Evolutionary conservation across 2,329 filamentous ascomycete species (phyloP), one percentile per base, ranked within the genome.

Genomic region (Cytospora piceicola): DNA sequence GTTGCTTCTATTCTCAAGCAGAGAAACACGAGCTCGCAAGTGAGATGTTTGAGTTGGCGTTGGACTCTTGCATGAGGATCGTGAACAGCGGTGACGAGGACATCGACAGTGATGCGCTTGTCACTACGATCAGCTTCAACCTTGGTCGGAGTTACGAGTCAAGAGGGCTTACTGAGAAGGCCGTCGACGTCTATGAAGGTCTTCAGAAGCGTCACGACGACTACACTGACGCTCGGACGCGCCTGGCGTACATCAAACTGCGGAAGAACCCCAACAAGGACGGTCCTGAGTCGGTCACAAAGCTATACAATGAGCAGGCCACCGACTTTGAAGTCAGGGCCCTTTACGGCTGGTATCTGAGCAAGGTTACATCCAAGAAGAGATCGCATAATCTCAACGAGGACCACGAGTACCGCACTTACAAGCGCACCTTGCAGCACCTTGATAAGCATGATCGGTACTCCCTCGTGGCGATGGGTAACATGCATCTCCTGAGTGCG

Each of bases 371-470:
- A 71, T 90, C 91, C 15, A 93, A 94, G 77, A 97, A 95, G 79
- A 87, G 90, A 65, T 88, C 89, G 4, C 81, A 86, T 60, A 94
- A 95, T 73, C 85, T 97, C 67, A 88, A 88, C 20, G 94, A 98
- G 73, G 96, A 99, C 74, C 88, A 89, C 39, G 95, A 99, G 77
- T 90, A 97, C 72, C 88, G 93, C 4, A 94, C 97, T 75, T 96
- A 96, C 83, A 99, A 98, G 79, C 93, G 97, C 77, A 98, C 94
- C 0, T 82, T 99, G 34, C 93, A 96, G 75, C 89, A 94, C 70
- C 90, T 93, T 75, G 94, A 99, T 80, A 99, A 98, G 83, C 95
- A 99, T 75, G 95, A 99, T 75, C 86, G 93, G n/a, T 99, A 99
- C 76, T 93, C 95, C 5, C 82, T 99, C 32, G 94, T 96, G 30